These are phyloP conservation scores for Manihot esculenta DNA, from an alignment of 441 rosid species.

Conservation along the genomic window DNA sequence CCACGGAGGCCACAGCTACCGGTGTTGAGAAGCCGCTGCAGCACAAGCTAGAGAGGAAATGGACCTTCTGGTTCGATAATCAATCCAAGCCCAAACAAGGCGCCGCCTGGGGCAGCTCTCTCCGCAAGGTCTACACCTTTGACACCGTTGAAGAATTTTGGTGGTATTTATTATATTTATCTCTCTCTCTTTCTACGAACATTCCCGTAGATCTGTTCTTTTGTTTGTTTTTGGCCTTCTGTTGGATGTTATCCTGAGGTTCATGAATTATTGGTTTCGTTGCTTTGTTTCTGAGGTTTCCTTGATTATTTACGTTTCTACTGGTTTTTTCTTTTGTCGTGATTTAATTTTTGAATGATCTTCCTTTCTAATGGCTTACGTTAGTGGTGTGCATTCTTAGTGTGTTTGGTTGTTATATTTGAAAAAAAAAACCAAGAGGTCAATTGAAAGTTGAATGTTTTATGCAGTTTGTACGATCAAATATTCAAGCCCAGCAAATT, in stretches of 20 bases:
- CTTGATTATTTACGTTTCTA: neutral
- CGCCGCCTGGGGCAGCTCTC: conserved; percentile 78
- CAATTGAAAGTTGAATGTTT: neutral
- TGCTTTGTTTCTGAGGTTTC: neutral
- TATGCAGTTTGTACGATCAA: conserved; percentile 69
- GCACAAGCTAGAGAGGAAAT: conserved; percentile 74
- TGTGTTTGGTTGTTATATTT: neutral
- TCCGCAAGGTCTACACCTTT: conserved; percentile 72
- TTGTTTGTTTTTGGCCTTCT: neutral
- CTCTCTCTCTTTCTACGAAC: neutral
- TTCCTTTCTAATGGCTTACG: too few relatives aligned
- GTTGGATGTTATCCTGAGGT: neutral
- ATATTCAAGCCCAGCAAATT: conserved; percentile 79
- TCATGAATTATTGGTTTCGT: neutral
- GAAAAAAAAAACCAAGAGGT: neutral
- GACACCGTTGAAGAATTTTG: conserved; percentile 95
- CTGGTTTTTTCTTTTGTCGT: neutral
- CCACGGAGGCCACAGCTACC: conserved; percentile 19
- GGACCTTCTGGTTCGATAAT: conserved; percentile 91
- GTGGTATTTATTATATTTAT: conserved; percentile 45
- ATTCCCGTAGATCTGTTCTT: neutral
- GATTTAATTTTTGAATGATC: neutral
- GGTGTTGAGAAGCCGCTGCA: conserved; percentile 36
- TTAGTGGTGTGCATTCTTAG: neutral
- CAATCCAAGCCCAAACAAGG: conserved; percentile 79